Conservation (phyloP, 1,284 basidiomycete genomes). For the Golubevia pallescens region DNA sequence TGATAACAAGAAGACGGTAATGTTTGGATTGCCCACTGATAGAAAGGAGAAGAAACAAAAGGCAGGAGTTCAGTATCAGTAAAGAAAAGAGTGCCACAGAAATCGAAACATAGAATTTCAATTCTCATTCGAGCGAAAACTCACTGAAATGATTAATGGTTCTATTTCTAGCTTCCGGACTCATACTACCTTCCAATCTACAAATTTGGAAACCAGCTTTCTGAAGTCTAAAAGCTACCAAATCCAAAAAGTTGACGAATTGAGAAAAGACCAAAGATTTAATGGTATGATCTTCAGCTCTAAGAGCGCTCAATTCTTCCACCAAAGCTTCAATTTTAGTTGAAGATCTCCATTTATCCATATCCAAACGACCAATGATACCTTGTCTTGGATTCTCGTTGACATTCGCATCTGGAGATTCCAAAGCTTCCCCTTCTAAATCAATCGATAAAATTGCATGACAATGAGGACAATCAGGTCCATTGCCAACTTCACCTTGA, state of each 20-base stretch:
- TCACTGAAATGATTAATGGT: conserved; percentile 92
- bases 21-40: conserved; percentile 85
- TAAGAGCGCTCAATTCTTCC: conserved; percentile 86
- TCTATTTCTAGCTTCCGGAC: conserved; percentile 89
- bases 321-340: conserved; percentile 96
- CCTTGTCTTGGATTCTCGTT: conserved; percentile 77
- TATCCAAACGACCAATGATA: conserved; percentile 86
- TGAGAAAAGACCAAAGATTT: conserved; percentile 97
- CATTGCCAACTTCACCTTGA: conserved; percentile 74
- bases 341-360: conserved; percentile 88
- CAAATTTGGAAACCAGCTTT: conserved; percentile 86
- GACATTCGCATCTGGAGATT: conserved; percentile 72
- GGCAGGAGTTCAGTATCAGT: no score
- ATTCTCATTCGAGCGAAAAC: conserved; percentile 39
- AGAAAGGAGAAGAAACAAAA: conserved; percentile 10
- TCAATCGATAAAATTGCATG: conserved; percentile 92
- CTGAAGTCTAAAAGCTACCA: conserved; percentile 91
- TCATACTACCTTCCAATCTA: conserved; percentile 95
- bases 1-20: conserved; percentile 92
- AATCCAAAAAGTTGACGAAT: conserved; percentile 81
- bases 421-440: conserved; percentile 87
- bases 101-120: no score
- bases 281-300: conserved; percentile 84
- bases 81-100: no score
- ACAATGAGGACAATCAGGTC: conserved; percentile 93